Percentiles rank a stretch among this genome's conserved stretches.
These are phyloP conservation scores for Colletotrichum spaethianum DNA, from an alignment of 2,329 filamentous ascomycete species.

Conservation along the genomic window DNA sequence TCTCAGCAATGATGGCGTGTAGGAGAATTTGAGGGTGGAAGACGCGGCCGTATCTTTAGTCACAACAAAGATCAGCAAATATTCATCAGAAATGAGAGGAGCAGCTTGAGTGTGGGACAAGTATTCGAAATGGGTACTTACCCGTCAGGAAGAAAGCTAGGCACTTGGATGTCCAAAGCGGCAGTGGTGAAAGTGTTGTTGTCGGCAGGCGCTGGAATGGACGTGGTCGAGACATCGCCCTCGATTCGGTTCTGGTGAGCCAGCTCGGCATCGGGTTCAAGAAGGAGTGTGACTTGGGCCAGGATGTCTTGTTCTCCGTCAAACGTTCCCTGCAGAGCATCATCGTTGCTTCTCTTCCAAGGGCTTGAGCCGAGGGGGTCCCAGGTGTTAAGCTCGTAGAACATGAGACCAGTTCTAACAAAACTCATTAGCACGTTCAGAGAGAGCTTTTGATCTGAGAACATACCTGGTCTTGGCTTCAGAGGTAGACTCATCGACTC, in stretches of 20 bases:
- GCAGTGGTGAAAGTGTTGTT: neutral
- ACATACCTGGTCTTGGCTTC: neutral
- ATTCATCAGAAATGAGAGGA: neutral
- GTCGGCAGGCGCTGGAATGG: neutral
- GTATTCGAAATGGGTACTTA: neutral
- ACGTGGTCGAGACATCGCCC: neutral
- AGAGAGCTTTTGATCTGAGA: neutral
- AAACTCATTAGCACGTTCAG: neutral
- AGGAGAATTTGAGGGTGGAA: neutral
- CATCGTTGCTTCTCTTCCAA: slow-evolving; percentile 38
- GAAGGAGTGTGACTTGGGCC: slow-evolving; percentile 1
- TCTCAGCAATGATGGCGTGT: neutral
- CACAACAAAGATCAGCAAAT: neutral
- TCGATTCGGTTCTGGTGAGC: neutral
- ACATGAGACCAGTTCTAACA: slow-evolving; percentile 34
- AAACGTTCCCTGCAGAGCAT: neutral
- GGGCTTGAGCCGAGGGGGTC: slow-evolving; percentile 41
- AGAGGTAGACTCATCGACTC: neutral
- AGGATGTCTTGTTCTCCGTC: slow-evolving; percentile 21
- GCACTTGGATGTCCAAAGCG: neutral
- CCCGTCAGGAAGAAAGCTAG: neutral
- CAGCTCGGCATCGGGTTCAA: slow-evolving; percentile 17
- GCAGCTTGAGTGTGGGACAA: neutral
- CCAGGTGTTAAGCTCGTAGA: slow-evolving; percentile 41
- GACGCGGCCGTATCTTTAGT: neutral